Evolutionary conservation across 768 basidiomycete genomes (phyloP).

Genomic region (Trametes coccinea): DNA sequence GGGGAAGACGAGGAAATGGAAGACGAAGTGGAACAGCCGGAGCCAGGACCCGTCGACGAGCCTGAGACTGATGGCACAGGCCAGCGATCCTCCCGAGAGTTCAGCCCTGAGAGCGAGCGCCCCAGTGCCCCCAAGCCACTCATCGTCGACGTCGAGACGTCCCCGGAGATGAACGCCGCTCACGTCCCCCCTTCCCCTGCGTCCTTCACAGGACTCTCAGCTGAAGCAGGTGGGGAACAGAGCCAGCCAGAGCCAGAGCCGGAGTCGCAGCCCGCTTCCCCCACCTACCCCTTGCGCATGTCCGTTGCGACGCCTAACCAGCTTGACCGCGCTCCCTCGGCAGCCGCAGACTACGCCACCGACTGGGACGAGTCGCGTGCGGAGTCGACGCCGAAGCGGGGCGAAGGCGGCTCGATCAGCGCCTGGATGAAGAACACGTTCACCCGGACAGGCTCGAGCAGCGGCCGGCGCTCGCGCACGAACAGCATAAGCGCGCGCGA

Average conservation of each 20-base stretch:
- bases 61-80: conserved; percentile 32
- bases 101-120: conserved; percentile 38
- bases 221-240: conserved; percentile 35
- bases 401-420: conserved; percentile 50
- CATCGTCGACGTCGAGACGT: conserved; percentile 63
- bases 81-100: conserved; percentile 47
- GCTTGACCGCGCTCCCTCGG: conserved; percentile 58
- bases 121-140: conserved; percentile 64
- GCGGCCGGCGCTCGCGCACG: conserved; percentile 75
- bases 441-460: conserved; percentile 61
- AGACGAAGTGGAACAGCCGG: conserved; percentile 31
- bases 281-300: conserved; percentile 55
- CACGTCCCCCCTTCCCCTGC: conserved; percentile 51
- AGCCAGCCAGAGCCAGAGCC: conserved; percentile 34
- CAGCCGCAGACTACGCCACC: conserved; percentile 25
- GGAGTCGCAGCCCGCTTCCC: conserved; percentile 49
- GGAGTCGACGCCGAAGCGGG: conserved; percentile 52
- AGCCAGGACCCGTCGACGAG: conserved; percentile 8
- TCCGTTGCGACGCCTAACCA: conserved; percentile 64
- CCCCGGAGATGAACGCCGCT: conserved; percentile 49
- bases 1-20: conserved; percentile 44
- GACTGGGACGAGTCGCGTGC: conserved; percentile 35
- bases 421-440: conserved; percentile 72
- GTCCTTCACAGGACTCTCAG: conserved; percentile 45
- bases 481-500: conserved; percentile 73